Percentiles rank a stretch among this genome's conserved stretches.
Conservation (phyloP, 176 grass and related monocot species). For the Areca catechu region DNA sequence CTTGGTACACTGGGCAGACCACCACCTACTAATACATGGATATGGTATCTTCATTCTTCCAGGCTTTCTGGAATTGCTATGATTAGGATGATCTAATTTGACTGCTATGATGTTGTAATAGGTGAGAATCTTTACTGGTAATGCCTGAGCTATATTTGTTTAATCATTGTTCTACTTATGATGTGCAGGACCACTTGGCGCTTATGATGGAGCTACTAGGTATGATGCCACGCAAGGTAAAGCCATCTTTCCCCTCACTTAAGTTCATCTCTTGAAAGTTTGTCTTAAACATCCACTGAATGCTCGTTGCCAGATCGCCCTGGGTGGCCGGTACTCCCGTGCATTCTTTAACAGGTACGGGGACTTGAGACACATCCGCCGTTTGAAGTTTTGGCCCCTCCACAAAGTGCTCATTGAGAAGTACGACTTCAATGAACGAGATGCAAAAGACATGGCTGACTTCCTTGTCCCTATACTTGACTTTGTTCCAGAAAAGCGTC, state of each 20-base stretch:
- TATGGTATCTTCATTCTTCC: no score
- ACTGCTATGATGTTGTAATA: no score
- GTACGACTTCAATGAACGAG: slow-evolving; percentile 59
- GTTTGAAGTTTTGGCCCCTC: slow-evolving; percentile 92
- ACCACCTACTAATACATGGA: no score
- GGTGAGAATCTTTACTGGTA: no score
- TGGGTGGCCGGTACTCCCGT: slow-evolving; percentile 81
- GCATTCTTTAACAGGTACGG: slow-evolving; percentile 95
- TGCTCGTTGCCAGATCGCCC: slow-evolving; percentile 45
- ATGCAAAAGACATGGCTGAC: slow-evolving; percentile 60
- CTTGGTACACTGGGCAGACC: no score
- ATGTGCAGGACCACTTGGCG: slow-evolving; percentile 84
- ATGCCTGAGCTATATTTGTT: no score
- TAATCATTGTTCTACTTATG: slow-evolving; percentile 2
- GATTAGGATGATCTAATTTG: no score
- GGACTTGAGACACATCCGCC: slow-evolving; percentile 86
- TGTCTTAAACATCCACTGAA: no score
- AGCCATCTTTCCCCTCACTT: background rate
- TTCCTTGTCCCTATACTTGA: slow-evolving; percentile 93
- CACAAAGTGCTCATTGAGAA: slow-evolving; percentile 91
- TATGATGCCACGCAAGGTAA: slow-evolving; percentile 98
- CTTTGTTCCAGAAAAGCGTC: slow-evolving; percentile 91
- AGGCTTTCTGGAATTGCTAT: no score
- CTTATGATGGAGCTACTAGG: slow-evolving; percentile 99
- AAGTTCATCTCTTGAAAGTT: no score